Evolutionary conservation across 2,329 filamentous ascomycete species (phyloP).

Genomic region (Hypoxylon sp.): DNA sequence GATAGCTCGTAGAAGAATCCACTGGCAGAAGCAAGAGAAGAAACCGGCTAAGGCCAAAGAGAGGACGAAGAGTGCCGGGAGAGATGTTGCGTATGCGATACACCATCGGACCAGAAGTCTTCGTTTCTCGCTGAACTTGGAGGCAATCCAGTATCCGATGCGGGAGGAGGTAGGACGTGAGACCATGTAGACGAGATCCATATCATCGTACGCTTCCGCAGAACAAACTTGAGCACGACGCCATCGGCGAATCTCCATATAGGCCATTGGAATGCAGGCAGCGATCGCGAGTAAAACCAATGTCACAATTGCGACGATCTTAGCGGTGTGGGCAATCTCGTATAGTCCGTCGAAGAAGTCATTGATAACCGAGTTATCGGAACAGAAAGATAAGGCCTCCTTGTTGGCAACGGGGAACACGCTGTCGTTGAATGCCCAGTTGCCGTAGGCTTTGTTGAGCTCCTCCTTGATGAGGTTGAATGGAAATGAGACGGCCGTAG

Average conservation of each 20-base stretch:
- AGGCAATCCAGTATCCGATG: conserved; percentile 59
- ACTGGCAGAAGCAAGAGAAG: conserved; percentile 86
- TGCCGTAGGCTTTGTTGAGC: conserved; percentile 78
- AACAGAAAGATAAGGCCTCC: conserved; percentile 88
- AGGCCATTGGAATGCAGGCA: conserved; percentile 84
- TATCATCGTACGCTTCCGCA: conserved; percentile 78
- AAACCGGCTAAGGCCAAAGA: conserved; percentile 86
- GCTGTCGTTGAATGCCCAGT: conserved; percentile 82
- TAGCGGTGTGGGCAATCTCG: conserved; percentile 75
- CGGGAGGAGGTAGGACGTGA: conserved; percentile 83
- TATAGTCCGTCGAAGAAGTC: conserved; percentile 85
- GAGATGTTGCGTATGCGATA: conserved; percentile 87
- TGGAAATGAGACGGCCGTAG: conserved; percentile 80
- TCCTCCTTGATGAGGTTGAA: conserved; percentile 84
- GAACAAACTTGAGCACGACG: conserved; percentile 78
- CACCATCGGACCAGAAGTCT: conserved; percentile 86
- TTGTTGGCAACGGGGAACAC: conserved; percentile 88
- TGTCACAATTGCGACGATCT: conserved; percentile 82
- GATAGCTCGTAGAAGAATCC: conserved; percentile 79
- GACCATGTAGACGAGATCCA: conserved; percentile 91
- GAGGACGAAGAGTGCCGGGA: conserved; percentile 87
- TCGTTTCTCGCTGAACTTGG: conserved; percentile 52
- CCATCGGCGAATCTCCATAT: conserved; percentile 84
- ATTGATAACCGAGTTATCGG: conserved; percentile 84
- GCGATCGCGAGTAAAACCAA: conserved; percentile 79